Conservation (phyloP, 2,329 filamentous ascomycete species). For the Pseudogymnoascus sp. region DNA sequence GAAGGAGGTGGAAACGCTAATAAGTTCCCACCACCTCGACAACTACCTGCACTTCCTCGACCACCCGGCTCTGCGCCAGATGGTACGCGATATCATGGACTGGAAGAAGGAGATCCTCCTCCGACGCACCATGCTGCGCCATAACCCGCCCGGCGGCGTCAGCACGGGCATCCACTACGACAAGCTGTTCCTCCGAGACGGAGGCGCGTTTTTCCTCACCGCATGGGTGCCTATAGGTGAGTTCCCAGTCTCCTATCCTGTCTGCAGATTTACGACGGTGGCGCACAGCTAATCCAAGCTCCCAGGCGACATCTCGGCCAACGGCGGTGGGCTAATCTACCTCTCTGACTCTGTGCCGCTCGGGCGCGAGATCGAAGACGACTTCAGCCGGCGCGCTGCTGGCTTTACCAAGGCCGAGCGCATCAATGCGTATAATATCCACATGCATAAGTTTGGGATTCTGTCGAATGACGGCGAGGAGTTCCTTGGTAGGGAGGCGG, state of each 20-base stretch:
- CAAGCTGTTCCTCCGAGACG: constrained; percentile 44
- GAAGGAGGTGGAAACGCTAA: not conserved
- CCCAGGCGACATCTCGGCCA: constrained; percentile 28
- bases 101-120: constrained; percentile 46
- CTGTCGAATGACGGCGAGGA: constrained; percentile 4
- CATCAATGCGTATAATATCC: not conserved
- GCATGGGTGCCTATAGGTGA: constrained; percentile 47
- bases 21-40: not conserved
- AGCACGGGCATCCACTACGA: constrained; percentile 48
- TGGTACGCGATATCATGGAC: constrained; percentile 43
- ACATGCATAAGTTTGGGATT: constrained; percentile 1
- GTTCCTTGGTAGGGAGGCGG: constrained; percentile 22
- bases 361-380: constrained; percentile 33
- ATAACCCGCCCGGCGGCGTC: constrained; percentile 43
- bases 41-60: not conserved
- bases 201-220: constrained; percentile 41
- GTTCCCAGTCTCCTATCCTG: constrained; percentile 23
- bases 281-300: constrained; percentile 18
- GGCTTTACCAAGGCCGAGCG: not conserved
- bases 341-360: constrained; percentile 32
- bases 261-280: not conserved
- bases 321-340: constrained; percentile 37
- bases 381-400: constrained; percentile 26
- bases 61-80: constrained; percentile 41
- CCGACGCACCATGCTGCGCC: constrained; percentile 39